Evolutionary conservation across 768 basidiomycete genomes (phyloP).

Genomic region (Russula sp.): DNA sequence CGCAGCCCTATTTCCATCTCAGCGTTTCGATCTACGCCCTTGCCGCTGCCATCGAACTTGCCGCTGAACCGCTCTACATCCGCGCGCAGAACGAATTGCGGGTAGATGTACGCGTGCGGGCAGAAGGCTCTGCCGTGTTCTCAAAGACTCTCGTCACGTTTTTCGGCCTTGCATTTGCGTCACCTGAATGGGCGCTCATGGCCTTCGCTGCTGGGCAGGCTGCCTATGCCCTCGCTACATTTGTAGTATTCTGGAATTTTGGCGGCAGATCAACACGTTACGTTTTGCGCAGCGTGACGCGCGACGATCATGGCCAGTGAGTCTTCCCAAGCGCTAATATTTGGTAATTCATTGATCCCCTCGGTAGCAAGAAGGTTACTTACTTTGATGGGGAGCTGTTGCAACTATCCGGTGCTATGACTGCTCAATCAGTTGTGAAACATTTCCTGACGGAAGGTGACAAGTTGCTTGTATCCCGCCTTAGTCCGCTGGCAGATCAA

Average conservation of each 20-base stretch:
- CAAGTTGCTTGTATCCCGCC: slow-evolving; percentile 78
- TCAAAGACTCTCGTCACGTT: slow-evolving; percentile 71
- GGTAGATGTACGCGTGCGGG: slow-evolving; percentile 68
- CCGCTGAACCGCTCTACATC: slow-evolving; percentile 61
- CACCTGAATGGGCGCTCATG: slow-evolving; percentile 53
- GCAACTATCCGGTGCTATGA: slow-evolving; percentile 74
- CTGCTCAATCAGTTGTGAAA: slow-evolving; percentile 83
- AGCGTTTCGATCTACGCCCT: slow-evolving; percentile 67
- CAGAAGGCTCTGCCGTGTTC: slow-evolving; percentile 81
- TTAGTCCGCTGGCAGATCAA: slow-evolving; percentile 81
- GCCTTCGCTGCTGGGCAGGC: slow-evolving; percentile 87
- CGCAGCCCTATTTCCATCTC: slow-evolving; percentile 57
- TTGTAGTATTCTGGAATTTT: slow-evolving; percentile 46
- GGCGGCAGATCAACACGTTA: slow-evolving; percentile 24
- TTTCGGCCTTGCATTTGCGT: slow-evolving; percentile 42
- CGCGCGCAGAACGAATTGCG: slow-evolving; percentile 56
- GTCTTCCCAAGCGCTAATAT: background rate
- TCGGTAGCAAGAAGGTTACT: slow-evolving; percentile 24
- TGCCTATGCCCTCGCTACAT: slow-evolving; percentile 56
- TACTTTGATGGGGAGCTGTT: slow-evolving; percentile 47
- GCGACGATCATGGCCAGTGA: slow-evolving; percentile 30
- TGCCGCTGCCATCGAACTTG: slow-evolving; percentile 70
- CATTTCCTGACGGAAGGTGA: slow-evolving; percentile 96
- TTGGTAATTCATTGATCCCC: background rate
- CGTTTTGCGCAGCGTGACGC: slow-evolving; percentile 22